These are phyloP conservation scores for Naegleria lovaniensis DNA, from an alignment of 208 protist species.

Conservation along the genomic window DNA sequence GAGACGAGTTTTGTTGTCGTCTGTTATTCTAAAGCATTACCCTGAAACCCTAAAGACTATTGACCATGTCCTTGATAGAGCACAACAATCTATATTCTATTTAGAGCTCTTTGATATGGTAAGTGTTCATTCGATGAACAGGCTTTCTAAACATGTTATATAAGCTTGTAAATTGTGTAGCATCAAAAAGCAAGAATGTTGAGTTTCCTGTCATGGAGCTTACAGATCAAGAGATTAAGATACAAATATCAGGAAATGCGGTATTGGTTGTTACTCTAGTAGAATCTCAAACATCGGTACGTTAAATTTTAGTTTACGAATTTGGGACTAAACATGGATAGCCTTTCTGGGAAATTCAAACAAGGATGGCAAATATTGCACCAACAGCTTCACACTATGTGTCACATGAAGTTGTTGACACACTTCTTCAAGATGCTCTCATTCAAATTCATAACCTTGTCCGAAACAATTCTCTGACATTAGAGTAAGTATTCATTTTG, in stretches of 20 bases:
- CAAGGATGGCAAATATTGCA: not conserved
- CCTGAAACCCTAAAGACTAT: not conserved
- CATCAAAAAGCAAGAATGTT: not conserved
- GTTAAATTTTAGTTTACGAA: not conserved
- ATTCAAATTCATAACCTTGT: not conserved
- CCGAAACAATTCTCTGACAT: not conserved
- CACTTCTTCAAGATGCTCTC: not conserved
- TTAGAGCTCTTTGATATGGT: not conserved
- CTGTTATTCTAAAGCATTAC: not conserved
- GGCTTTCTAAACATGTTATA: not conserved
- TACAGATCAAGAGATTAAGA: not conserved
- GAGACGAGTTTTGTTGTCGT: not conserved
- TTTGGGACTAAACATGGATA: not conserved
- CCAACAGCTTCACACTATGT: not conserved
- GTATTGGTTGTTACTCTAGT: not conserved
- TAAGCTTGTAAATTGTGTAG: not conserved
- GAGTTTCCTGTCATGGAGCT: not conserved
- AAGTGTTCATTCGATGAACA: not conserved
- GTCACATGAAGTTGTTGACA: not conserved
- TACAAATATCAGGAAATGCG: not conserved
- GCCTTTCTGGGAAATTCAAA: not conserved
- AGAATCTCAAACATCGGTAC: not conserved
- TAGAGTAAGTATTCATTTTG: not conserved
- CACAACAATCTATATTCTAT: constrained; percentile 8
- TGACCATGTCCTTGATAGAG: not conserved